A percentile compares a stretch with the other conserved stretches of the same genome.
Conservation (phyloP, 2,329 filamentous ascomycete species). For the Claviceps arundinis region DNA sequence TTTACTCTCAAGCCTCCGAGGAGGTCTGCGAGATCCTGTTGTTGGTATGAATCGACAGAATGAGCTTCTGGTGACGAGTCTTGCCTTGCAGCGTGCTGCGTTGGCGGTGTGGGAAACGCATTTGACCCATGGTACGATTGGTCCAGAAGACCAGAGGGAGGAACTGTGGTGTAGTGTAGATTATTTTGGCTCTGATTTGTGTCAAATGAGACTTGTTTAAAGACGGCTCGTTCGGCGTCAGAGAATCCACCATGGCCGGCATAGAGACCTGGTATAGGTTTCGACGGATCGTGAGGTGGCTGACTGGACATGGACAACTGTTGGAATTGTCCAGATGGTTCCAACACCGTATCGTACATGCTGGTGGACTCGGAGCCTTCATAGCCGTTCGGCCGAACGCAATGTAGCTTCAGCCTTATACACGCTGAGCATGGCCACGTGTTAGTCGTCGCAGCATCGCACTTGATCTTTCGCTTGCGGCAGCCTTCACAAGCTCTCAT, state of each 20-base stretch:
- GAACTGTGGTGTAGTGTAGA: slow-evolving; percentile 41
- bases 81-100: slow-evolving; percentile 17
- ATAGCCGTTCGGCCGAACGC: slow-evolving; percentile 73
- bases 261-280: slow-evolving; percentile 32
- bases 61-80: slow-evolving; percentile 35
- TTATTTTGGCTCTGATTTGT: slow-evolving; percentile 29
- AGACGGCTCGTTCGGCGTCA: slow-evolving; percentile 28
- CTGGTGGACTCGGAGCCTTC: slow-evolving; percentile 31
- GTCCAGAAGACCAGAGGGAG: slow-evolving; percentile 36
- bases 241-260: slow-evolving; percentile 35
- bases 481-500: slow-evolving; percentile 97
- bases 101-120: slow-evolving; percentile 40
- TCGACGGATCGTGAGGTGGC: slow-evolving; percentile 24
- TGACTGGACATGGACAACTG: slow-evolving; percentile 38
- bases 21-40: slow-evolving; percentile 63
- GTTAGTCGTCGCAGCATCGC: slow-evolving; percentile 92
- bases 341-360: slow-evolving; percentile 20
- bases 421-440: slow-evolving; percentile 96
- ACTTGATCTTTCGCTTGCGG: slow-evolving; percentile 91
- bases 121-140: slow-evolving; percentile 34
- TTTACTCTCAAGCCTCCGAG: slow-evolving; percentile 80
- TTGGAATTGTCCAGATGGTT: slow-evolving; percentile 25
- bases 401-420: slow-evolving; percentile 81
- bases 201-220: slow-evolving; percentile 36
- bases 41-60: slow-evolving; percentile 50